Conservation (phyloP, 225 moss, liverwort and hornwort species). For the Sphagnum tenellum region DNA sequence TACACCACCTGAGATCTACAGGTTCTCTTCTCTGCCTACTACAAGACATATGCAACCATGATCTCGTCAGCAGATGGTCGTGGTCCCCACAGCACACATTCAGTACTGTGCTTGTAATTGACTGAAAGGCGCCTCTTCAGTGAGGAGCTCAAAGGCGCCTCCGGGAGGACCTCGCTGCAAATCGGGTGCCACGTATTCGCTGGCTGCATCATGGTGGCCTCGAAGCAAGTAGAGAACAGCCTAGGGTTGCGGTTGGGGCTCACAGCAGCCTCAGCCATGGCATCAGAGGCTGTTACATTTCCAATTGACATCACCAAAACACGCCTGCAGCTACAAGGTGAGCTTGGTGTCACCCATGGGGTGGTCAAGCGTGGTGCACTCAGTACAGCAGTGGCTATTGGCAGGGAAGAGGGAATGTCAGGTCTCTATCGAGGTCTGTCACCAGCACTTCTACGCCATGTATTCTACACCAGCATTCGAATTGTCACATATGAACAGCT, state of each 20-base stretch:
- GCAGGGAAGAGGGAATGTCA: slow-evolving; percentile 60
- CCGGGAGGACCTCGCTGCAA: no score
- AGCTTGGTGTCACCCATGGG: slow-evolving; percentile 29
- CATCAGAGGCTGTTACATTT: slow-evolving; percentile 71
- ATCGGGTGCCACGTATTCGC: no score
- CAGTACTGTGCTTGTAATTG: no score
- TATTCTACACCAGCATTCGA: slow-evolving; percentile 87
- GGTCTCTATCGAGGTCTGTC: slow-evolving; percentile 89
- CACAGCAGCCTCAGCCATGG: slow-evolving; percentile 75
- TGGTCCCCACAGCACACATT: no score
- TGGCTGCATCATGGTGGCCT: slow-evolving; percentile 18
- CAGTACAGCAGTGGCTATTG: slow-evolving; percentile 70
- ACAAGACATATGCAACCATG: no score
- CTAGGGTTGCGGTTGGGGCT: slow-evolving; percentile 64
- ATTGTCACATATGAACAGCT: slow-evolving; percentile 93
- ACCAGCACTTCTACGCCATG: slow-evolving; percentile 75
- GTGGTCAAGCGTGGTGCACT: slow-evolving; percentile 61
- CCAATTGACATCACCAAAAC: slow-evolving; percentile 94
- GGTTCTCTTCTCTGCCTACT: no score
- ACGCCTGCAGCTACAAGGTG: slow-evolving; percentile 89
- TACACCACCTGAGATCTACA: no score
- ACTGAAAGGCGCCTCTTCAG: no score
- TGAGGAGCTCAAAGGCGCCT: no score
- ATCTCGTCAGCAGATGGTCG: no score
- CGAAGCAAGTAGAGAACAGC: slow-evolving; percentile 39